Percentiles rank a stretch among this genome's conserved stretches.
phyloP scores from a whole-genome alignment of 306 rosid genomes.

The Hippophae gyantsensis region DNA sequence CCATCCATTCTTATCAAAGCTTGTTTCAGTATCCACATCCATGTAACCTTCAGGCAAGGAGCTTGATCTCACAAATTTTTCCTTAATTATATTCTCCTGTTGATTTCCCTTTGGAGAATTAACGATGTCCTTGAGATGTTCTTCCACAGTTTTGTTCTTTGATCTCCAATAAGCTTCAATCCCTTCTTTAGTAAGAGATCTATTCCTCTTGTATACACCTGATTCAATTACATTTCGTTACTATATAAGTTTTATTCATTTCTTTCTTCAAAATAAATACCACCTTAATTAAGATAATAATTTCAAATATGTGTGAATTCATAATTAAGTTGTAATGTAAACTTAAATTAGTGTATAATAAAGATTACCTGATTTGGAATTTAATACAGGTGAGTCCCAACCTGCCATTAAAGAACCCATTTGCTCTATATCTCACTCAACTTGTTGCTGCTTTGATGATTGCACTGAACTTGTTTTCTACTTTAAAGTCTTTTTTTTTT shows the following conservation, averaged over 20 bases:
- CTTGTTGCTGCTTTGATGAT: no score
- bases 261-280: no score
- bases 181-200: constrained; percentile 39
- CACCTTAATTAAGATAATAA: background rate
- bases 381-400: constrained; percentile 38
- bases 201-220: constrained; percentile 36
- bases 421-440: background rate
- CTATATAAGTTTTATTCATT: no score
- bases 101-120: background rate
- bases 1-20: constrained; percentile 54
- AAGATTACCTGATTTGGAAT: constrained; percentile 43
- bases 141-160: constrained; percentile 24
- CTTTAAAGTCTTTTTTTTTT: no score
- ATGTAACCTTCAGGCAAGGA: constrained; percentile 13
- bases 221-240: background rate
- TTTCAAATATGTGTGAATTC: background rate
- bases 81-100: background rate
- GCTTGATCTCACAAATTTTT: constrained; percentile 30
- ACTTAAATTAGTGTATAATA: no score
- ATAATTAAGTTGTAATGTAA: no score
- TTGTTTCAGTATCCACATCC: constrained; percentile 14
- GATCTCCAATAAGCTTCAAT: constrained; percentile 24
- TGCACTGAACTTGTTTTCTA: no score
- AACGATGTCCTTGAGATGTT: constrained; percentile 25
- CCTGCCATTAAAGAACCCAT: constrained; percentile 93